These are phyloP conservation scores for Trichosporon ovoides DNA, from an alignment of 1,284 basidiomycete genomes.

Conservation along the genomic window DNA sequence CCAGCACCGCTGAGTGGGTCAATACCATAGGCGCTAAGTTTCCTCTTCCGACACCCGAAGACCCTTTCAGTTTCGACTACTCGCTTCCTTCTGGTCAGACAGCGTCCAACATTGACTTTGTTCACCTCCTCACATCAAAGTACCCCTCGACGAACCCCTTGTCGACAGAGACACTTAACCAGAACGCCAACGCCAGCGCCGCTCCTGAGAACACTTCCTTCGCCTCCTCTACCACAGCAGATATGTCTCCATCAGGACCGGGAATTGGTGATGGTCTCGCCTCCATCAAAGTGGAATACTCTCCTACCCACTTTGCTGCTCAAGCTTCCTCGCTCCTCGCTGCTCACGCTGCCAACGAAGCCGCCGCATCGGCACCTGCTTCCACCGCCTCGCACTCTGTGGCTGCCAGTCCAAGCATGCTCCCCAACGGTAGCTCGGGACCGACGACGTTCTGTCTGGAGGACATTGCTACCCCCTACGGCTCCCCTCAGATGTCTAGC, in stretches of 20 bases:
- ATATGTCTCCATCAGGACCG: neutral
- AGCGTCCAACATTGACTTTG: neutral
- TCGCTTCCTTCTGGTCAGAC: conserved; percentile 2
- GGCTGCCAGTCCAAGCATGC: neutral
- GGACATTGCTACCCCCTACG: conserved; percentile 7
- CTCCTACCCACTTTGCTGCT: neutral
- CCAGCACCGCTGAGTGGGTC: conserved; percentile 13
- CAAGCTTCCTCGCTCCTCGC: conserved; percentile 2
- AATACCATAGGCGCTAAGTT: conserved; percentile 12
- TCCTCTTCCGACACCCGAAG: neutral
- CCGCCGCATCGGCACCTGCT: neutral
- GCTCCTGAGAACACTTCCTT: neutral
- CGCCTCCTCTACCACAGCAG: neutral
- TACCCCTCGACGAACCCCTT: neutral
- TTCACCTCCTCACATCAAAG: conserved; percentile 1
- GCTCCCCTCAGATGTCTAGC: conserved; percentile 3
- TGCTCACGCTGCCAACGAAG: neutral
- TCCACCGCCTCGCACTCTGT: neutral
- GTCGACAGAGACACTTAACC: neutral
- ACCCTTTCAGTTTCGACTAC: conserved; percentile 4
- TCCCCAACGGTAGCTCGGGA: neutral
- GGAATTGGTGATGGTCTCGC: neutral
- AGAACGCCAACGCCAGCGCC: neutral
- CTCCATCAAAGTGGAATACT: neutral
- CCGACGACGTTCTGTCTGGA: conserved; percentile 15